Conservation (phyloP, 2,329 filamentous ascomycete species). For the Trichoderma sp. region DNA sequence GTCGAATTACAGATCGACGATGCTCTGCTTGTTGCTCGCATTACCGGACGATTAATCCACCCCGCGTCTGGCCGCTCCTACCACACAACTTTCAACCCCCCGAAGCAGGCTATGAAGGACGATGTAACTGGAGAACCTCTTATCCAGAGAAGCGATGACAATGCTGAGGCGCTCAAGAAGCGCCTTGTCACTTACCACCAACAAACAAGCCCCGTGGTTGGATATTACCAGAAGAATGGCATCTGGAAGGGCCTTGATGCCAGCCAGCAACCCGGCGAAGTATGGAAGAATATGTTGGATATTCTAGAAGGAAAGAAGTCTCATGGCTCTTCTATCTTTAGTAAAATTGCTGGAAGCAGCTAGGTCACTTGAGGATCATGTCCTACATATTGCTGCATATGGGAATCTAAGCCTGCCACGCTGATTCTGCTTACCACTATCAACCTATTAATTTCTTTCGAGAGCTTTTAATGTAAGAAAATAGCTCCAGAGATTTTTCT, state of each 20-base stretch:
- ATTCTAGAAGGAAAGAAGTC: slow-evolving; percentile 68
- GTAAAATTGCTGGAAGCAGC: slow-evolving; percentile 37
- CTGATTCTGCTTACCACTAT: slow-evolving; percentile 7
- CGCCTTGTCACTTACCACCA: slow-evolving; percentile 88
- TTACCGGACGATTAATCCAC: slow-evolving; percentile 94
- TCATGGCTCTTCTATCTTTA: slow-evolving; percentile 45
- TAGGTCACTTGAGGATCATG: slow-evolving; percentile 27
- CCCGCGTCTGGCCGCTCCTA: slow-evolving; percentile 95
- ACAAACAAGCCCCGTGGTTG: slow-evolving; percentile 89
- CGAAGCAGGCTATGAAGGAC: slow-evolving; percentile 91
- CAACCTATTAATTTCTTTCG: slow-evolving; percentile 8
- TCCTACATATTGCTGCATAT: background rate
- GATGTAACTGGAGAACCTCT: slow-evolving; percentile 96
- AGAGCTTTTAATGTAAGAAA: slow-evolving; percentile 12
- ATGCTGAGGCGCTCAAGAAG: slow-evolving; percentile 94
- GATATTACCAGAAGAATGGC: slow-evolving; percentile 95
- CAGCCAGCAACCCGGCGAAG: slow-evolving; percentile 90
- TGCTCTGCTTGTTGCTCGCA: slow-evolving; percentile 86
- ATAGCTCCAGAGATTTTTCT: slow-evolving; percentile 1
- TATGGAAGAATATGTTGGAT: slow-evolving; percentile 89
- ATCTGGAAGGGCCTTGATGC: slow-evolving; percentile 97
- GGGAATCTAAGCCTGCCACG: background rate
- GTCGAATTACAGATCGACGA: slow-evolving; percentile 98
- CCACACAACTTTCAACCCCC: slow-evolving; percentile 98
- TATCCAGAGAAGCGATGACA: slow-evolving; percentile 95